These are phyloP conservation scores for Juglanconis juglandina DNA, from an alignment of 2,329 filamentous ascomycete species.

Conservation along the genomic window DNA sequence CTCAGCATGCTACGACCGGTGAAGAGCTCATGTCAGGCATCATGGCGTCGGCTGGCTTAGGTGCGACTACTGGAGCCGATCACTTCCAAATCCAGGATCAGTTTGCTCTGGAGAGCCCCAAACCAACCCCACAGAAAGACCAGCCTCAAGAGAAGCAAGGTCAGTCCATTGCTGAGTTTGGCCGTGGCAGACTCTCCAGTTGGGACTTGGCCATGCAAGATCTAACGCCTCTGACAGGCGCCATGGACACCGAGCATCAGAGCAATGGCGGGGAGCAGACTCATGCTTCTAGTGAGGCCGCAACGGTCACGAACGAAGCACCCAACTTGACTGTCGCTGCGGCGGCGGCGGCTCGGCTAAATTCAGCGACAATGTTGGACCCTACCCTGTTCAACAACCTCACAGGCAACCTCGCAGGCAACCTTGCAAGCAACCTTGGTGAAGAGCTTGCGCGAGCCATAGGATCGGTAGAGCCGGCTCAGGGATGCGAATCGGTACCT, in stretches of 20 bases:
- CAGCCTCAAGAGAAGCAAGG: constrained; percentile 33
- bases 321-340: constrained; percentile 54
- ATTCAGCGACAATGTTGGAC: constrained; percentile 49
- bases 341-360: constrained; percentile 53
- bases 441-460: constrained; percentile 13
- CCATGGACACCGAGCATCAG: constrained; percentile 25
- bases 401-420: constrained; percentile 15
- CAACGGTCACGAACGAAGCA: constrained; percentile 38
- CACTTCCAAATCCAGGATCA: constrained; percentile 57
- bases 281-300: constrained; percentile 40
- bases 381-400: constrained; percentile 37
- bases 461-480: constrained; percentile 10
- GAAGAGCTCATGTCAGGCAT: constrained; percentile 5
- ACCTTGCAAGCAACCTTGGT: constrained; percentile 9
- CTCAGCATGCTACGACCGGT: constrained; percentile 37
- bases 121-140: constrained; percentile 46
- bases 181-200: neutral
- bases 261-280: constrained; percentile 49
- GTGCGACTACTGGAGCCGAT: constrained; percentile 25
- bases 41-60: constrained; percentile 11
- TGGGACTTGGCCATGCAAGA: neutral
- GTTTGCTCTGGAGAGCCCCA: constrained; percentile 52
- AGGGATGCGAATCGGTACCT: constrained; percentile 17
- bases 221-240: constrained; percentile 5
- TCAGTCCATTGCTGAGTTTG: constrained; percentile 22